Conservation (phyloP, 1,284 basidiomycete genomes). For the Malassezia cuniculi region DNA sequence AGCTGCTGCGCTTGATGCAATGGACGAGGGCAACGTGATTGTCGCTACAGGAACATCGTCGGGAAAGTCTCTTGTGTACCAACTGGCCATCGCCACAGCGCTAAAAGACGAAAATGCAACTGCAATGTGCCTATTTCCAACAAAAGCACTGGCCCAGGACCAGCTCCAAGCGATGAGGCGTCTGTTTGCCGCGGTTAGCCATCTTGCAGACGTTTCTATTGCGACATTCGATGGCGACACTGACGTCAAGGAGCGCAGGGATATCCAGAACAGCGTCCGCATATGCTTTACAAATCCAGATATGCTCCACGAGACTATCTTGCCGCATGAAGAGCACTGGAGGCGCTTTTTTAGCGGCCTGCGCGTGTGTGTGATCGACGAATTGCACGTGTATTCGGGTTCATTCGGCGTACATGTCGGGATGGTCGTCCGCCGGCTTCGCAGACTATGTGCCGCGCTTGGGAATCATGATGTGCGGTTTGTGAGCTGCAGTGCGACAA, state of each 20-base stretch:
- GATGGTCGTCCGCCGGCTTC: conserved; percentile 48
- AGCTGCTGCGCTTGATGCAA: conserved; percentile 59
- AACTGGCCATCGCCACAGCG: conserved; percentile 57
- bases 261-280: conserved; percentile 45
- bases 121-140: conserved; percentile 77
- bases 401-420: conserved; percentile 37
- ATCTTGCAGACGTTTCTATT: conserved; percentile 55
- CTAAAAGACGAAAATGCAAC: conserved; percentile 55
- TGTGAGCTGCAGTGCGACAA: conserved; percentile 79
- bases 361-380: conserved; percentile 69
- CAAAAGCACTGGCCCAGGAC: conserved; percentile 85
- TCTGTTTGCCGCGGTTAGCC: conserved; percentile 55
- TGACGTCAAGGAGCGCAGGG: conserved; percentile 52
- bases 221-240: conserved; percentile 83
- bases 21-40: conserved; percentile 60
- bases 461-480: conserved; percentile 63
- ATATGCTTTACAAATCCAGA: conserved; percentile 54
- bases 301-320: conserved; percentile 70
- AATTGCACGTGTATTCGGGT: conserved; percentile 61
- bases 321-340: conserved; percentile 75
- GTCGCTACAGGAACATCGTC: conserved; percentile 82
- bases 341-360: conserved; percentile 58
- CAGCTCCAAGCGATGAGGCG: conserved; percentile 51
- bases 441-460: conserved; percentile 67
- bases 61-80: conserved; percentile 74